phyloP scores from a whole-genome alignment of 1,284 basidiomycete genomes.

The Boletus hoseneyae region DNA sequence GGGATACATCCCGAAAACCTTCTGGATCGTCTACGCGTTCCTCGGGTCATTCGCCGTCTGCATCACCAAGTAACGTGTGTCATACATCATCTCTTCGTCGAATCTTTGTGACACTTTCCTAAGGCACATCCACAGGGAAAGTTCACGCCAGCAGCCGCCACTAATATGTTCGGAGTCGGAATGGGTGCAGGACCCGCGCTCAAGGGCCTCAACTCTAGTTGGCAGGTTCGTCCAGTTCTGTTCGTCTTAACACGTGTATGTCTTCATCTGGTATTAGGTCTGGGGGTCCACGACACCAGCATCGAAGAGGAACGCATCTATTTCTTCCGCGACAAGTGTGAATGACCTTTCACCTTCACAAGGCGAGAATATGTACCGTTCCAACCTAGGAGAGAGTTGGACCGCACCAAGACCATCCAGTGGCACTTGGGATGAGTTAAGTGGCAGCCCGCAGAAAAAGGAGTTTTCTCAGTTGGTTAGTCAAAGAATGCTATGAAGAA shows the following conservation, averaged over 20 bases:
- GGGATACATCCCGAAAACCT: constrained; percentile 57
- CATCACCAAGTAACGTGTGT: constrained; percentile 53
- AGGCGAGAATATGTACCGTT: constrained; percentile 46
- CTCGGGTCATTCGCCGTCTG: constrained; percentile 55
- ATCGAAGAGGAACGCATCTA: constrained; percentile 58
- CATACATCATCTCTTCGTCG: constrained; percentile 19
- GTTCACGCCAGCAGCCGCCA: constrained; percentile 38
- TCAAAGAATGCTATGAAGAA: constrained; percentile 13
- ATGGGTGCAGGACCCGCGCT: constrained; percentile 47
- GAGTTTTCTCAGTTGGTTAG: constrained; percentile 48
- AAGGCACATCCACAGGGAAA: constrained; percentile 45
- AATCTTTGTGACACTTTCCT: constrained; percentile 3
- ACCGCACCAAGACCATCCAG: constrained; percentile 48
- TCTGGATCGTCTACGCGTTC: constrained; percentile 66
- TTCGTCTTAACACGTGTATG: constrained; percentile 3
- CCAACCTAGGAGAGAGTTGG: constrained; percentile 52
- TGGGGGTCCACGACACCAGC: constrained; percentile 52
- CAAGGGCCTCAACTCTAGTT: constrained; percentile 58
- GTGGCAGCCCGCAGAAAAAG: constrained; percentile 45
- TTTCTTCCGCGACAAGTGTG: constrained; percentile 54
- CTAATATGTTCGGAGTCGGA: constrained; percentile 48
- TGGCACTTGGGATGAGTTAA: constrained; percentile 61
- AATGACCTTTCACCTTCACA: constrained; percentile 48
- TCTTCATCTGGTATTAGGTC: constrained; percentile 40
- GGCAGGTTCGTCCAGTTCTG: constrained; percentile 54